Evolutionary conservation across 495 filamentous ascomycete genomes (phyloP).

Genomic region (Penicillium diatomitis): DNA sequence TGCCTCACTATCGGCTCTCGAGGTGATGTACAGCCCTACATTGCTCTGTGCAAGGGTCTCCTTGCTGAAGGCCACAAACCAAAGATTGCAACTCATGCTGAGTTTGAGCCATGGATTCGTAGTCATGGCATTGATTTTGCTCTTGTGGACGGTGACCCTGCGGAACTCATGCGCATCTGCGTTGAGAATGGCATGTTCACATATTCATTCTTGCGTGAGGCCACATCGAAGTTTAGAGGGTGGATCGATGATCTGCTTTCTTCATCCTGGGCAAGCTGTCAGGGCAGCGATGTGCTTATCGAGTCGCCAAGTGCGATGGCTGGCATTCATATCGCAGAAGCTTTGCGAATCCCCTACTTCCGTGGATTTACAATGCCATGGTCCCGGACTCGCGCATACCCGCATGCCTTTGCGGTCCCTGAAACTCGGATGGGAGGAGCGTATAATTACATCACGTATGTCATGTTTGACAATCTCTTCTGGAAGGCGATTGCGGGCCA

Average conservation of each 20-base stretch:
- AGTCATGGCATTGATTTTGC: conserved; percentile 89
- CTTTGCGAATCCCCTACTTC: conserved; percentile 89
- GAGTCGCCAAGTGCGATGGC: conserved; percentile 97
- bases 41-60: conserved; percentile 87
- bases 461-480: conserved; percentile 95
- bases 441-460: conserved; percentile 92
- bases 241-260: conserved; percentile 86
- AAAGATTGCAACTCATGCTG: conserved; percentile 82
- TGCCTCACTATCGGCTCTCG: conserved; percentile 94
- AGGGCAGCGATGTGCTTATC: conserved; percentile 82
- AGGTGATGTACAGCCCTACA: conserved; percentile 96
- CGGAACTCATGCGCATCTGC: conserved; percentile 89
- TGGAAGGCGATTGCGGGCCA: conserved; percentile 90
- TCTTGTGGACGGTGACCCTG: conserved; percentile 82
- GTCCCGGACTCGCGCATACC: conserved; percentile 91
- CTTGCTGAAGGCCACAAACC: conserved; percentile 79
- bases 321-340: conserved; percentile 97
- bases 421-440: conserved; percentile 88
- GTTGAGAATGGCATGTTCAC: conserved; percentile 98
- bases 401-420: conserved; percentile 94
- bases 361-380: conserved; percentile 98
- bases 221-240: conserved; percentile 78
- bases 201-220: conserved; percentile 78
- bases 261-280: conserved; percentile 78
- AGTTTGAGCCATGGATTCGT: conserved; percentile 84